phyloP scores from a whole-genome alignment of 2,329 filamentous ascomycete species.

The Apiospora pterosperma region DNA sequence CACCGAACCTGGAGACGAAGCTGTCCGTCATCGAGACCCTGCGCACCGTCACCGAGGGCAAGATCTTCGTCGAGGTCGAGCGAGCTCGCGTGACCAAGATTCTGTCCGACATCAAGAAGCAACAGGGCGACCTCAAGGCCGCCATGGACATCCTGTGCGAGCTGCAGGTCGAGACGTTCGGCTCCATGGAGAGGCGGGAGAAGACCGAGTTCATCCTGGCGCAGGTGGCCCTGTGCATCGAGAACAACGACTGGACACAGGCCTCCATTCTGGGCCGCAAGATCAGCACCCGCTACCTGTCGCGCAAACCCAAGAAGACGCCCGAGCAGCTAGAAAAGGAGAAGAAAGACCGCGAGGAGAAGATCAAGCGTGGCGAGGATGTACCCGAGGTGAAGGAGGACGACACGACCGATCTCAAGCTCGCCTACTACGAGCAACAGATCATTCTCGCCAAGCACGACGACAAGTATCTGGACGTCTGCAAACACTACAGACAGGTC shows the following conservation, averaged over 20 bases:
- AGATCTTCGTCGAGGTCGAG: conserved; percentile 99
- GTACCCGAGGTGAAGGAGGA: conserved; percentile 76
- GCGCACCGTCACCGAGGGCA: conserved; percentile 95
- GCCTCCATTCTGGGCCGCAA: conserved; percentile 91
- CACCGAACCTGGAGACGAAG: conserved; percentile 82
- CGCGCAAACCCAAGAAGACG: conserved; percentile 87
- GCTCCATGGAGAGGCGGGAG: conserved; percentile 93
- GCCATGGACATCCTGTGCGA: conserved; percentile 94
- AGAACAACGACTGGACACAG: conserved; percentile 94
- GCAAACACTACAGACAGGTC: conserved; percentile 97
- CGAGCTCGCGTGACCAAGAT: conserved; percentile 92
- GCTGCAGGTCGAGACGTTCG: conserved; percentile 97
- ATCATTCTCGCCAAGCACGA: conserved; percentile 95
- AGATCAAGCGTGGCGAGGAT: conserved; percentile 74
- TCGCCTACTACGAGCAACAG: conserved; percentile 96
- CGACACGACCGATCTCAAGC: conserved; percentile 93
- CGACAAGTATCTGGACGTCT: conserved; percentile 93
- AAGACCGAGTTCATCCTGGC: conserved; percentile 99
- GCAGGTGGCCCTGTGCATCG: conserved; percentile 91
- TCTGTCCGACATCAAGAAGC: conserved; percentile 95
- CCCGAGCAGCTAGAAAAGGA: conserved; percentile 88
- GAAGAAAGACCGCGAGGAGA: conserved; percentile 82
- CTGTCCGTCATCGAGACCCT: conserved; percentile 91
- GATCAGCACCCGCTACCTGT: conserved; percentile 91
- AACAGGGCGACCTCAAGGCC: conserved; percentile 85